These are phyloP conservation scores for Umbelopsis isabellina DNA, from an alignment of 192 early-diverging fungal species.

Conservation along the genomic window DNA sequence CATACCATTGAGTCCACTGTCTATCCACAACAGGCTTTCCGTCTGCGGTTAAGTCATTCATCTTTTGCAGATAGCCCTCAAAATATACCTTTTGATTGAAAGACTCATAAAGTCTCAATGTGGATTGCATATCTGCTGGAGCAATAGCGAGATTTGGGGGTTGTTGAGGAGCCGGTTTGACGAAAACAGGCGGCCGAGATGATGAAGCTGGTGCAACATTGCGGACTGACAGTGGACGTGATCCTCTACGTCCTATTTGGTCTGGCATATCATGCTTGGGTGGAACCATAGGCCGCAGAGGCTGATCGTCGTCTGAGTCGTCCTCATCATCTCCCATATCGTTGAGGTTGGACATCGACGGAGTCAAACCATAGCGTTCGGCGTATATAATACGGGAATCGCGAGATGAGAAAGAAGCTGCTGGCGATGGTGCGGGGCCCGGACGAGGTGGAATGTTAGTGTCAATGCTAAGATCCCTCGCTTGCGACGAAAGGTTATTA, in stretches of 20 bases:
- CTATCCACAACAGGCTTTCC: conserved; percentile 61
- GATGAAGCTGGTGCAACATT: conserved; percentile 9
- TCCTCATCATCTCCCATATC: conserved; percentile 13
- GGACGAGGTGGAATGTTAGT: background rate
- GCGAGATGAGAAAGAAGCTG: conserved; percentile 4
- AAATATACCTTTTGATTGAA: conserved; percentile 71
- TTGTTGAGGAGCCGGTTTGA: conserved; percentile 36
- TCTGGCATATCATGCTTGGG: background rate
- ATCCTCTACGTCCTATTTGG: background rate
- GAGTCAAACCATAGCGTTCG: conserved; percentile 32
- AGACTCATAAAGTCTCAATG: conserved; percentile 60
- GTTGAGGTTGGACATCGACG: conserved; percentile 8
- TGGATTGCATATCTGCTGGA: conserved; percentile 49
- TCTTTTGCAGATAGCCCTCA: conserved; percentile 72
- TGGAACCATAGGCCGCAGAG: conserved; percentile 2
- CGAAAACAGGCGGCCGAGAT: conserved; percentile 29
- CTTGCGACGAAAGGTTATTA: background rate
- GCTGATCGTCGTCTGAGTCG: conserved; percentile 9
- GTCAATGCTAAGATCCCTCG: background rate
- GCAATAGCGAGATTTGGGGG: background rate
- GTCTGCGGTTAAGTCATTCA: conserved; percentile 64
- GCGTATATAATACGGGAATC: conserved; percentile 30
- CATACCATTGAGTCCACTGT: conserved; percentile 75
- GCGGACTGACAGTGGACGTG: conserved; percentile 16
- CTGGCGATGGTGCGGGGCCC: conserved; percentile 2